Base-by-base conservation (phyloP, 495 filamentous ascomycete species). In the Arthonia radiata region DNA sequence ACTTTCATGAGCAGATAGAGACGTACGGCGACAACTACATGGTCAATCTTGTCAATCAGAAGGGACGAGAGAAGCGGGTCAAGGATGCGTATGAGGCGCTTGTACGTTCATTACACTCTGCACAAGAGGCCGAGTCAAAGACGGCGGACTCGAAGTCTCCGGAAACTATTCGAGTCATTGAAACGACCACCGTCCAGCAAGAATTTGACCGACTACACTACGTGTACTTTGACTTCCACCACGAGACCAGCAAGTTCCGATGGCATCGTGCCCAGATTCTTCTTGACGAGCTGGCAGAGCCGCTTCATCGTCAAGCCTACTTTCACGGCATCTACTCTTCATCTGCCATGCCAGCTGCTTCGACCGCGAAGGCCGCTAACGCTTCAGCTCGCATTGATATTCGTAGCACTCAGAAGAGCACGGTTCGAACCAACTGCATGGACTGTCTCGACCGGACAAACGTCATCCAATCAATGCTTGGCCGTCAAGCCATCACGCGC, bases 361-460 rank as follows among this genome's bases (percentile, higher is more conserved):
- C n/a, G n/a, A n/a, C n/a, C n/a, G 77, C 89, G 44, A 70, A 67
- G 57, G 79, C 80, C 1, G 76, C 64, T 42, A 63, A 60, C 34
- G 38, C 57, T 31, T 55, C 64, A 31, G 70, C 72, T 11, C 63
- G 66, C 18, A 47, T 91, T 5, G 81, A 91, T 37, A 61, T 76
- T 19, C 71, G 82, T 16, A 69, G 64, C 25, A 55, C 56, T 26
- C 86, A 97, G 52, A 71, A 62, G 3, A 73, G 70, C 34, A 81
- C 93, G 6, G 79, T 97, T 14, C 68, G 86, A 23, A 93, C 86
- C 13, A 97, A 97, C 42, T 97, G 86, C 48, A 94, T 97, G 86
- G 86, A 97, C 51, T 97, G 89, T 38, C 61, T 97, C 7, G 86
- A 97, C 48, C 78, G 86, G 28, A 97, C 86, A 26, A 97, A 97